A percentile compares a stretch with the other conserved stretches of the same genome.
phyloP scores from a whole-genome alignment of 2,329 filamentous ascomycete species.

The Blastomyces parvus region DNA sequence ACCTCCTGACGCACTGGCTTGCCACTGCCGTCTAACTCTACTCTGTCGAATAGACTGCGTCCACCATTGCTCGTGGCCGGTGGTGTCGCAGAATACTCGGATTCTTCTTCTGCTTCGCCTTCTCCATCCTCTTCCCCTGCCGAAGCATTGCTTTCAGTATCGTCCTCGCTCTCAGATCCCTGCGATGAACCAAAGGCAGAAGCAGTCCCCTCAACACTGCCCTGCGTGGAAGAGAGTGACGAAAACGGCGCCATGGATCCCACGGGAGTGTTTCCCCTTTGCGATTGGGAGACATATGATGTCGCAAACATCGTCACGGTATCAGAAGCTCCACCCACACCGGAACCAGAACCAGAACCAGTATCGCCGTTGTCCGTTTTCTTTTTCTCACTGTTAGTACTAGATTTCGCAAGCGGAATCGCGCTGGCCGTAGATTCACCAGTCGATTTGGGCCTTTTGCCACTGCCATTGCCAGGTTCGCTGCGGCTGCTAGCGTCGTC shows the following conservation, averaged over 20 bases:
- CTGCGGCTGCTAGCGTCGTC: not conserved
- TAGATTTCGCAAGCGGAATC: not conserved
- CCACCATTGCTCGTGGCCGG: constrained; percentile 18
- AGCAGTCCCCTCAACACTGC: not conserved
- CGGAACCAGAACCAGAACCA: not conserved
- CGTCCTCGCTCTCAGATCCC: constrained; percentile 18
- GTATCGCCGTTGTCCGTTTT: not conserved
- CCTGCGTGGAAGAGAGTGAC: not conserved
- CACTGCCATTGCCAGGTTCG: constrained; percentile 9
- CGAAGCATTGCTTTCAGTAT: constrained; percentile 19
- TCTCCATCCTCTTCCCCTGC: not conserved
- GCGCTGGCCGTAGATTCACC: constrained; percentile 7
- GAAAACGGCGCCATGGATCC: not conserved
- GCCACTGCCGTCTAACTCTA: constrained; percentile 22
- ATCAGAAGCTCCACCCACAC: constrained; percentile 8
- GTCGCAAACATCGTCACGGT: constrained; percentile 16
- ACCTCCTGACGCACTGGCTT: constrained; percentile 20
- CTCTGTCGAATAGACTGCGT: constrained; percentile 30
- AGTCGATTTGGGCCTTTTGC: constrained; percentile 9
- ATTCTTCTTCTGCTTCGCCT: constrained; percentile 8
- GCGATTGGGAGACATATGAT: constrained; percentile 13
- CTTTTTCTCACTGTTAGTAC: not conserved
- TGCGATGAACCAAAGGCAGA: not conserved
- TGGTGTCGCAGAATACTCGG: constrained; percentile 12
- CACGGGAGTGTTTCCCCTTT: not conserved